Percentiles rank a stretch among this genome's conserved stretches.
Conservation (phyloP, 2,329 filamentous ascomycete species). For the Neofusicoccum sp. region DNA sequence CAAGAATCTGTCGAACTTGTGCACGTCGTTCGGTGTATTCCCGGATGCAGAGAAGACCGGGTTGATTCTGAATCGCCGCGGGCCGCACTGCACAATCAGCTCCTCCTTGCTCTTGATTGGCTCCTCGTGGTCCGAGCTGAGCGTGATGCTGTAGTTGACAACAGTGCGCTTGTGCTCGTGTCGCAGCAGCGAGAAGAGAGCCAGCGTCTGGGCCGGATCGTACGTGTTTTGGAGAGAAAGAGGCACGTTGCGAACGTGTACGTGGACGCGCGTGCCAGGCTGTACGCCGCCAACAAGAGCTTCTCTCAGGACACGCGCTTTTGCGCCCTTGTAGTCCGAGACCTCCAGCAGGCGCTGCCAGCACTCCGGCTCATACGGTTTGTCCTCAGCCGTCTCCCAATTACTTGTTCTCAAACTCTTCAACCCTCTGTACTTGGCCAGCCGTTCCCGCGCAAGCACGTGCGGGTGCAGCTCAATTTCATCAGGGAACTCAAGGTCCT, state of each 20-base stretch:
- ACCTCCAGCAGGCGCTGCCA: conserved; percentile 85
- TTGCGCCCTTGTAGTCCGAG: conserved; percentile 83
- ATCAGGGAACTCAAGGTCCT: conserved; percentile 94
- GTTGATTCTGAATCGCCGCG: conserved; percentile 81
- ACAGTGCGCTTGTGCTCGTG: conserved; percentile 94
- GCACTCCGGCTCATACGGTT: conserved; percentile 80
- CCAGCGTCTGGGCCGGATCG: conserved; percentile 59
- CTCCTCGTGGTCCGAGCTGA: conserved; percentile 71
- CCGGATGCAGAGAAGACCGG: conserved; percentile 88
- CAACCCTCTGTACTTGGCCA: conserved; percentile 83
- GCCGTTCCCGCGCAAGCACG: conserved; percentile 78
- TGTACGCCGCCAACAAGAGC: conserved; percentile 83
- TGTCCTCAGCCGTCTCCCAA: conserved; percentile 89
- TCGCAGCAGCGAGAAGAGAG: conserved; percentile 80
- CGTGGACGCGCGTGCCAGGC: conserved; percentile 76
- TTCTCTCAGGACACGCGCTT: conserved; percentile 73
- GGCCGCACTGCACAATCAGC: conserved; percentile 85
- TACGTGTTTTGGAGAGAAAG: conserved; percentile 54
- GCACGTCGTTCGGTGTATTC: conserved; percentile 90
- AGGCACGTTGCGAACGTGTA: conserved; percentile 67
- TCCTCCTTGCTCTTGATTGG: conserved; percentile 91
- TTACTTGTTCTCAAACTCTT: conserved; percentile 85
- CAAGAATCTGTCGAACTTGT: conserved; percentile 91
- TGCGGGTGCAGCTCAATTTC: conserved; percentile 93
- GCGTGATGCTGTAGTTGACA: conserved; percentile 84